Evolutionary conservation across 768 basidiomycete genomes (phyloP).

Genomic region (Termitomyces titanicus): DNA sequence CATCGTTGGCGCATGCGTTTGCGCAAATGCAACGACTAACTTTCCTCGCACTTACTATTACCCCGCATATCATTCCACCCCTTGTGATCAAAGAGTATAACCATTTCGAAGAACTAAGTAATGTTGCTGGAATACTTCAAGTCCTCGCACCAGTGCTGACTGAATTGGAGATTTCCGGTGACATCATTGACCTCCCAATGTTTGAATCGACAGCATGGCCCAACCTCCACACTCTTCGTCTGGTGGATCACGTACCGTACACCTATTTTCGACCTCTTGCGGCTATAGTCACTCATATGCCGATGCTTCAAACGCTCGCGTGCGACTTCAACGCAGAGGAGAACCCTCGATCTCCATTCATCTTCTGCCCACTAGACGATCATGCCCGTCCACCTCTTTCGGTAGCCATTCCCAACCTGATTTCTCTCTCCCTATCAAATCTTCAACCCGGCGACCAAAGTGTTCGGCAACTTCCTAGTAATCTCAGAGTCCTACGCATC

Average conservation of each 20-base stretch:
- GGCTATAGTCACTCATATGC: not conserved
- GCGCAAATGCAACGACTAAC: not conserved
- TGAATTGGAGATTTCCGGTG: not conserved
- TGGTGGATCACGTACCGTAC: not conserved
- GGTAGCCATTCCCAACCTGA: not conserved
- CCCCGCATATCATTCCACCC: not conserved
- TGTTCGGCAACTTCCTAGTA: not conserved
- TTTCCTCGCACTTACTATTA: not conserved
- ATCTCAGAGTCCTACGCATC: not conserved
- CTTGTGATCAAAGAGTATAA: not conserved
- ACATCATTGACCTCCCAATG: not conserved
- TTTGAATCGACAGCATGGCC: not conserved
- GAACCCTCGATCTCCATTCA: not conserved
- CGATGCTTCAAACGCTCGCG: not conserved
- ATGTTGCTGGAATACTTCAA: not conserved
- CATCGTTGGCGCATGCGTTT: not conserved
- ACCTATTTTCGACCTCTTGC: not conserved
- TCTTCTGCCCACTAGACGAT: not conserved
- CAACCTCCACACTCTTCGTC: not conserved
- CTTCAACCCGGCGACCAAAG: not conserved
- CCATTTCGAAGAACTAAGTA: not conserved
- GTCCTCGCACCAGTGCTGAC: not conserved
- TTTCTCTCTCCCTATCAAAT: slow-evolving; percentile 2
- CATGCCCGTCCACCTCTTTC: not conserved
- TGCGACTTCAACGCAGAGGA: not conserved